These are phyloP conservation scores for Camellia sinensis DNA, from an alignment of 148 eudicot species.

Conservation along the genomic window DNA sequence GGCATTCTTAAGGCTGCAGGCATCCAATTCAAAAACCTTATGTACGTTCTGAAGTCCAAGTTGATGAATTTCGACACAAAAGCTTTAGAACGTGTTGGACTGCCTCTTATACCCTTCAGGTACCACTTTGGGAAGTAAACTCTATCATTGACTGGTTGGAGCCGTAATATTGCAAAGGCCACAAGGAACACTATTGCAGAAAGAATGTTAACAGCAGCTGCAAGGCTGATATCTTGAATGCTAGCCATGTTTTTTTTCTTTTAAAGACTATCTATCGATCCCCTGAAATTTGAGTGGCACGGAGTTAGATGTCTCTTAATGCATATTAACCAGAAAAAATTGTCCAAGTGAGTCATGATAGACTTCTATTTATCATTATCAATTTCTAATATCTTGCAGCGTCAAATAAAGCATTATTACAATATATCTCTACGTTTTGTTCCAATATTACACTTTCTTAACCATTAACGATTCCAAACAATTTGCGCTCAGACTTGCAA, in stretches of 20 bases:
- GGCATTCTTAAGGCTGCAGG: slow-evolving; percentile 98
- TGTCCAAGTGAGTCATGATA: neutral
- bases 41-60: slow-evolving; percentile 62
- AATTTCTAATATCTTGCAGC: neutral
- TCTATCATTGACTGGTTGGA: slow-evolving; percentile 90
- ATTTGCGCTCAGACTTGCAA: neutral
- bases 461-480: neutral
- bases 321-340: neutral
- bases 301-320: slow-evolving; percentile 7
- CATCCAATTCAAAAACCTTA: slow-evolving; percentile 89
- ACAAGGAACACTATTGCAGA: slow-evolving; percentile 75
- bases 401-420: neutral
- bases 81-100: slow-evolving; percentile 59
- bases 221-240: slow-evolving; percentile 56
- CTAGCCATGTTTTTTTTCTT: slow-evolving; percentile 53
- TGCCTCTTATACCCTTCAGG: slow-evolving; percentile 77
- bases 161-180: slow-evolving; percentile 81
- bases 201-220: slow-evolving; percentile 70
- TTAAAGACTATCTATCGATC: slow-evolving; percentile 21
- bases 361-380: neutral
- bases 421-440: neutral
- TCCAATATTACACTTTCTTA: neutral
- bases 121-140: slow-evolving; percentile 99
- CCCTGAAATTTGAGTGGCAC: slow-evolving; percentile 33
- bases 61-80: slow-evolving; percentile 63